These are phyloP conservation scores for Cercospora zeae-maydis DNA, from an alignment of 2,329 filamentous ascomycete species.

Conservation along the genomic window DNA sequence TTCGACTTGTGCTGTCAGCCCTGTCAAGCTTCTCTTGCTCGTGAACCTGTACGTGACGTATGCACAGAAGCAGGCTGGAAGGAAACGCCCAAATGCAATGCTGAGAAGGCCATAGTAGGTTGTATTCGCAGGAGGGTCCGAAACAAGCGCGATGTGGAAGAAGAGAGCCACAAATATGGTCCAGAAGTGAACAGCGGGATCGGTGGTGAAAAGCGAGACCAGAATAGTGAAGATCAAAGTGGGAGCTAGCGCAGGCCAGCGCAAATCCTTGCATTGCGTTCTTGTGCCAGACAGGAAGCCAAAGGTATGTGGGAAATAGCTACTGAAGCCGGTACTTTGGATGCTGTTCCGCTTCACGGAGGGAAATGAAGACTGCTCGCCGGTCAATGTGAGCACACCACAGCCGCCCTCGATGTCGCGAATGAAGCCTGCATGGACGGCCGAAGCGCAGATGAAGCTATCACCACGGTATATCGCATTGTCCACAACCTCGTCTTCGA, in stretches of 20 bases:
- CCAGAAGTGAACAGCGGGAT: conserved; percentile 78
- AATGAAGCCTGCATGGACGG: conserved; percentile 78
- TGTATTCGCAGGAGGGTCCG: conserved; percentile 71
- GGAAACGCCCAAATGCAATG: conserved; percentile 71
- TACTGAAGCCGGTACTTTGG: conserved; percentile 72
- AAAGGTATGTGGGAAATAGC: conserved; percentile 85
- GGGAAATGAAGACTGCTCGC: conserved; percentile 61
- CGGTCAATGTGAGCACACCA: conserved; percentile 72
- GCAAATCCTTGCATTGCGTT: conserved; percentile 69
- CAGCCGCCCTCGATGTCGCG: conserved; percentile 71
- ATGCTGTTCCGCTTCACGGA: conserved; percentile 70
- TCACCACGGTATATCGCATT: conserved; percentile 76
- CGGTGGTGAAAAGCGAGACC: conserved; percentile 77
- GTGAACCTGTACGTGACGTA: conserved; percentile 87
- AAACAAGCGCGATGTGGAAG: conserved; percentile 84
- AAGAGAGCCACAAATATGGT: conserved; percentile 78
- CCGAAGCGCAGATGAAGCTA: conserved; percentile 80
- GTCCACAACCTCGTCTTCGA: conserved; percentile 39
- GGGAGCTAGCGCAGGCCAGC: conserved; percentile 80
- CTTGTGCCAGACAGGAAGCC: conserved; percentile 63
- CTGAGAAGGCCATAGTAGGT: conserved; percentile 69
- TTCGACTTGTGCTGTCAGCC: conserved; percentile 77
- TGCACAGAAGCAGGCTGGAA: conserved; percentile 82
- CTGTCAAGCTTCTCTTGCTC: conserved; percentile 65
- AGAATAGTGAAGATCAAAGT: conserved; percentile 75